phyloP scores from a whole-genome alignment of 2,329 filamentous ascomycete genomes.

The Colletotrichum brevisporum region DNA sequence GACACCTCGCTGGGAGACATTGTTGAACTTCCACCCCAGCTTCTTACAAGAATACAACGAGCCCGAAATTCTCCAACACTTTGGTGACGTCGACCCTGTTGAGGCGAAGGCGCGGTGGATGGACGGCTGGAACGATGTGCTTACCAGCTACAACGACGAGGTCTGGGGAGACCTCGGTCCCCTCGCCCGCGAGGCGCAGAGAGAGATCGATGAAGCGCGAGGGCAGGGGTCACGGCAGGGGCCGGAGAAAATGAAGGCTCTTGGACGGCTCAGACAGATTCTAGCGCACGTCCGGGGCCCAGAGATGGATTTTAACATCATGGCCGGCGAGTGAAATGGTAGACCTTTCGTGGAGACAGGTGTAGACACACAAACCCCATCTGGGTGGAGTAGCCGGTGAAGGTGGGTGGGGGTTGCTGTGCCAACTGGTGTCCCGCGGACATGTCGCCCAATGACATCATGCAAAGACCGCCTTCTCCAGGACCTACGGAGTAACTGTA shows the following conservation, averaged over 20 bases:
- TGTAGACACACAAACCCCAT: neutral
- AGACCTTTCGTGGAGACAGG: too few species aligned
- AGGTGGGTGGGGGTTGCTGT: constrained; percentile 26
- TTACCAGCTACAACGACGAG: constrained; percentile 72
- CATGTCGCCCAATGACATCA: constrained; percentile 37
- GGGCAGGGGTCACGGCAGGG: constrained; percentile 2
- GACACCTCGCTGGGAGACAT: constrained; percentile 56
- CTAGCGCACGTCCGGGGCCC: constrained; percentile 54
- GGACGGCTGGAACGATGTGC: constrained; percentile 68
- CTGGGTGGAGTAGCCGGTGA: neutral
- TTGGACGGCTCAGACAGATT: constrained; percentile 54
- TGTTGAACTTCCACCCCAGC: constrained; percentile 66
- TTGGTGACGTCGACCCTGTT: constrained; percentile 56
- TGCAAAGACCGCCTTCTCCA: constrained; percentile 1
- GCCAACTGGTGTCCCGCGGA: constrained; percentile 21
- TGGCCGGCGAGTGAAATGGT: neutral
- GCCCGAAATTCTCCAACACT: constrained; percentile 42
- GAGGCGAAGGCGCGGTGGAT: constrained; percentile 64
- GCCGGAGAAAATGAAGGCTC: constrained; percentile 46
- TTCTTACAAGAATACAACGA: constrained; percentile 49
- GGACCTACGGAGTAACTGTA: too few species aligned
- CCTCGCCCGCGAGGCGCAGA: constrained; percentile 68
- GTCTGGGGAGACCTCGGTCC: constrained; percentile 77
- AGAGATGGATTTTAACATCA: constrained; percentile 21
- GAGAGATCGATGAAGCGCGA: constrained; percentile 63